Conservation (phyloP, 2,329 filamentous ascomycete species). For the Aspergillus floridensis region DNA sequence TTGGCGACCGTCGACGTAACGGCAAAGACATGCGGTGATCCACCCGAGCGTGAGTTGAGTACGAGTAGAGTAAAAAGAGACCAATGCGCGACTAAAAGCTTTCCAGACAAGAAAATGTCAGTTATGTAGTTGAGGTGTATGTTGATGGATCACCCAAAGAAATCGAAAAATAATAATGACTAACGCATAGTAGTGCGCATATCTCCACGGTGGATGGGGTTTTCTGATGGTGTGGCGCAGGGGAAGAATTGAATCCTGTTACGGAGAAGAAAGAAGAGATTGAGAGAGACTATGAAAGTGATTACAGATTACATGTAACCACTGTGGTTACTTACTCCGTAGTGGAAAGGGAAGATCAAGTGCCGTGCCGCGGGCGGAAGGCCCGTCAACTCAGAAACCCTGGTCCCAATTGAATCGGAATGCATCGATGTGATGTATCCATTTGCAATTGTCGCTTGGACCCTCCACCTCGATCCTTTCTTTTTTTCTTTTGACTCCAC, state of each 20-base stretch:
- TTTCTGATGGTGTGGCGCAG: constrained; percentile 2
- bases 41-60: not conserved
- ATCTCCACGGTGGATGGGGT: not conserved
- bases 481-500: not conserved
- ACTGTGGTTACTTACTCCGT: too few species aligned
- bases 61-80: not conserved
- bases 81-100: not conserved
- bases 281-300: not conserved
- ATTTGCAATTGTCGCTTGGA: not conserved
- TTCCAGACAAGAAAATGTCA: not conserved
- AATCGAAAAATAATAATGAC: not conserved
- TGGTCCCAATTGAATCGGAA: too few species aligned
- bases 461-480: not conserved
- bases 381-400: not conserved
- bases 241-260: not conserved
- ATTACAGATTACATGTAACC: too few species aligned
- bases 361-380: not conserved
- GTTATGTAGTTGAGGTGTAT: too few species aligned
- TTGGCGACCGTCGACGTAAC: constrained; percentile 8
- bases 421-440: not conserved
- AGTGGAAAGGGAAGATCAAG: not conserved
- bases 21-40: constrained; percentile 8
- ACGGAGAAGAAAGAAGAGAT: not conserved
- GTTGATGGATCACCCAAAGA: too few species aligned
- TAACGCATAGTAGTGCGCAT: not conserved